Conservation (phyloP, 208 protist genomes). For the Leishmania aethiopica region DNA sequence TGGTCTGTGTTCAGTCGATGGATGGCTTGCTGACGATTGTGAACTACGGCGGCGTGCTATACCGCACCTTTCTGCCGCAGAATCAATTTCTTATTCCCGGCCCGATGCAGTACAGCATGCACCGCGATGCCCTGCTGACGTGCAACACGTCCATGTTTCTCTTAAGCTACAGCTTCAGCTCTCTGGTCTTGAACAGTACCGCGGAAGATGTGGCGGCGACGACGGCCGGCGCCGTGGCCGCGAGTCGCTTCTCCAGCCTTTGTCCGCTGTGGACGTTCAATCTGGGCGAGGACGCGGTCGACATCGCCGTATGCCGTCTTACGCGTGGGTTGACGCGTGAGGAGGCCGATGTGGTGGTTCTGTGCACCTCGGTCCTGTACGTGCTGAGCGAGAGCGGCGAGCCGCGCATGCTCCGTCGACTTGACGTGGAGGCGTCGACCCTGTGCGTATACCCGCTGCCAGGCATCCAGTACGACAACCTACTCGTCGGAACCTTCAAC, state of each 20-base stretch:
- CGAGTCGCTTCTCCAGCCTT: slow-evolving; percentile 14
- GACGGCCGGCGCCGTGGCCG: background rate
- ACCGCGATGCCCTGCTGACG: slow-evolving; percentile 71
- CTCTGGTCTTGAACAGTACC: slow-evolving; percentile 43
- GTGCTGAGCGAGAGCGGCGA: slow-evolving; percentile 61
- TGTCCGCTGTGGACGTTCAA: slow-evolving; percentile 73
- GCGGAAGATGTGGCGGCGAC: slow-evolving; percentile 11
- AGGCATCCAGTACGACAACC: slow-evolving; percentile 54
- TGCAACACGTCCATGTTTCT: slow-evolving; percentile 84
- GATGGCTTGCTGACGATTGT: slow-evolving; percentile 87
- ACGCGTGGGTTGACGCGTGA: slow-evolving; percentile 38
- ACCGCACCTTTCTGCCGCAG: slow-evolving; percentile 67
- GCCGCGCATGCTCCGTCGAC: slow-evolving; percentile 47
- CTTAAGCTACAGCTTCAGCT: slow-evolving; percentile 79
- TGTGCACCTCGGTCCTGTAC: slow-evolving; percentile 81
- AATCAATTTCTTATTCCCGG: slow-evolving; percentile 85
- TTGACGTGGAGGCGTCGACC: slow-evolving; percentile 76
- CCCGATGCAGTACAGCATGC: slow-evolving; percentile 59
- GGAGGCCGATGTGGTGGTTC: slow-evolving; percentile 77
- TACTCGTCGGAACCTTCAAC: slow-evolving; percentile 82
- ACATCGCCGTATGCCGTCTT: slow-evolving; percentile 67
- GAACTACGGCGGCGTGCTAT: slow-evolving; percentile 84
- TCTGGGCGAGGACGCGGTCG: slow-evolving; percentile 88
- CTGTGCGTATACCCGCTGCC: slow-evolving; percentile 69
- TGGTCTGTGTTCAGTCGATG: slow-evolving; percentile 93